Evolutionary conservation across 441 rosid genomes (phyloP).

Genomic region (Lagerstroemia fauriei): DNA sequence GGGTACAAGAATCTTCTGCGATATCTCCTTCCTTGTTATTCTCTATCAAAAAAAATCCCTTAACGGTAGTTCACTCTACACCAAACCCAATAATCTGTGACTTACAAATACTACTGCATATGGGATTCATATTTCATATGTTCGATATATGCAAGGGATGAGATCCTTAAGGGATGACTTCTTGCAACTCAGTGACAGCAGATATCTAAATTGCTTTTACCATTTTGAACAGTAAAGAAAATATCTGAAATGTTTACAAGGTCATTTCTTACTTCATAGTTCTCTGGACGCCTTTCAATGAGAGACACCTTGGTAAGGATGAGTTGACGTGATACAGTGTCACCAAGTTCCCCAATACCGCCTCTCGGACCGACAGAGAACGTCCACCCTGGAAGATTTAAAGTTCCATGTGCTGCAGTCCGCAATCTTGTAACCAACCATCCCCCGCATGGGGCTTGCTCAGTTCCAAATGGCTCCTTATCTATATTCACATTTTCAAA

Average conservation of each 20-base stretch:
- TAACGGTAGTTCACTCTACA: not conserved
- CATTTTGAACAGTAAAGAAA: not conserved
- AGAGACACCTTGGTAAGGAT: constrained; percentile 88
- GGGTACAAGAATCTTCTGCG: not conserved
- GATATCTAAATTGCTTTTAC: not conserved
- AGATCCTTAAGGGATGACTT: not conserved
- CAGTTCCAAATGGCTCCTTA: constrained; percentile 92
- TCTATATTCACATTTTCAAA: constrained; percentile 45
- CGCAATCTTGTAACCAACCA: constrained; percentile 95
- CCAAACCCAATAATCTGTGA: not conserved
- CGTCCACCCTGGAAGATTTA: constrained; percentile 72
- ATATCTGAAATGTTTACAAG: not conserved
- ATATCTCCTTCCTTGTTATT: not conserved
- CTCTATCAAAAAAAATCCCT: not conserved
- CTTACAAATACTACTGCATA: not conserved
- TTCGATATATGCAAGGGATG: not conserved
- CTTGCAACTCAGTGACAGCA: not conserved
- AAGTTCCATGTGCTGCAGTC: constrained; percentile 95
- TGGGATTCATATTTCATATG: not conserved
- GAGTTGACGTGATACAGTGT: constrained; percentile 83
- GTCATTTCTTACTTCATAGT: constrained; percentile 93
- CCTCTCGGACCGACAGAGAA: constrained; percentile 92
- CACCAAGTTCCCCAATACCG: constrained; percentile 96
- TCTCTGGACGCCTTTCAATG: constrained; percentile 91
- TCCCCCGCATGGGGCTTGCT: constrained; percentile 86